phyloP scores from a whole-genome alignment of 352 stramenopile species.

The Pythium vanterpoolii region DNA sequence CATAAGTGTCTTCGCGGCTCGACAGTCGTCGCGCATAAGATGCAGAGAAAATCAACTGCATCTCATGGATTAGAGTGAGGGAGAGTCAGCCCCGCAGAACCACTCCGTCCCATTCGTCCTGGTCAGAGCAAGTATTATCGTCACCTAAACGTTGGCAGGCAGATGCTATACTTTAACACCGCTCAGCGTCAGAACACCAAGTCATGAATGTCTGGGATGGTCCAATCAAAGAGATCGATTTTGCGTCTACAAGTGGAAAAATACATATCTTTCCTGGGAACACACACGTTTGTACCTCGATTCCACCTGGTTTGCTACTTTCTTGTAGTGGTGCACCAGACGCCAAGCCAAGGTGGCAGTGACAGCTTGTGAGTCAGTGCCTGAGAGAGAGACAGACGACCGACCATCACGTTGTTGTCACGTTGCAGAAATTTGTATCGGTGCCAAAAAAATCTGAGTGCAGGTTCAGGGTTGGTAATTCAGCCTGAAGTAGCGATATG shows the following conservation, averaged over 20 bases:
- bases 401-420: constrained; percentile 19
- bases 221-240: neutral
- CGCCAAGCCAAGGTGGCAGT: neutral
- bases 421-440: neutral
- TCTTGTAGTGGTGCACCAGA: neutral
- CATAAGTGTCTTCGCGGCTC: no score
- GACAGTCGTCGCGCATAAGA: no score
- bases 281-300: neutral
- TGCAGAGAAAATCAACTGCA: no score
- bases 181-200: neutral
- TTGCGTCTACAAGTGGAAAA: neutral
- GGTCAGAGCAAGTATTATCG: no score
- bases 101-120: no score
- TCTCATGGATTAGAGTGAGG: no score
- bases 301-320: neutral
- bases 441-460: constrained; percentile 5
- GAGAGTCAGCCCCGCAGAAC: no score
- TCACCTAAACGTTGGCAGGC: no score
- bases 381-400: constrained; percentile 5
- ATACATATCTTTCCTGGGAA: neutral
- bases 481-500: constrained; percentile 13
- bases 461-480: neutral
- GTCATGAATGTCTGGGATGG: neutral
- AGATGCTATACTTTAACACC: no score
- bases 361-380: neutral